Conservation (phyloP, 345 rosid genomes). For the Pistacia atlantica region DNA sequence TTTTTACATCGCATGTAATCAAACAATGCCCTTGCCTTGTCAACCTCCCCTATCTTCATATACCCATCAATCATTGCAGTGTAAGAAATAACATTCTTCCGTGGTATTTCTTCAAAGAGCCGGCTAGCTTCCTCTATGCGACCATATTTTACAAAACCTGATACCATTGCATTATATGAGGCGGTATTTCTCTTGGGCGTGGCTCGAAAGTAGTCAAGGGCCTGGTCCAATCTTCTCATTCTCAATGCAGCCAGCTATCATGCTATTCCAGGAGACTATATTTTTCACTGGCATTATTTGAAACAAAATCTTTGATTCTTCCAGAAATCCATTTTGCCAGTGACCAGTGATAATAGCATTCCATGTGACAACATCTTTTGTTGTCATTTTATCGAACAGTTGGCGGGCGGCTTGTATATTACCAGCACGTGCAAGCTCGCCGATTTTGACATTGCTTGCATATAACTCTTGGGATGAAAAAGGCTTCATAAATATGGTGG, state of each 20-base stretch:
- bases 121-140: conserved; percentile 33
- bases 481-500: not conserved
- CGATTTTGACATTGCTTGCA: conserved; percentile 31
- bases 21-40: conserved; percentile 38
- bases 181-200: conserved; percentile 40
- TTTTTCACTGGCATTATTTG: conserved; percentile 39
- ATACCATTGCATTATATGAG: conserved; percentile 48
- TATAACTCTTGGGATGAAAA: conserved; percentile 27
- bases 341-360: conserved; percentile 42
- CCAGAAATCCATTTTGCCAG: conserved; percentile 35
- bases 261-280: conserved; percentile 50
- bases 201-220: conserved; percentile 35
- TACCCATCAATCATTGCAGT: conserved; percentile 51
- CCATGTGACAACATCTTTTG: conserved; percentile 40
- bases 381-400: conserved; percentile 42
- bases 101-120: conserved; percentile 39
- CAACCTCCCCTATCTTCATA: conserved; percentile 39
- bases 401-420: conserved; percentile 36
- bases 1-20: conserved; percentile 32
- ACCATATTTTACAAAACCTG: conserved; percentile 35
- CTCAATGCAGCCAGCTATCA: conserved; percentile 43
- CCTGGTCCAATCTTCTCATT: conserved; percentile 29
- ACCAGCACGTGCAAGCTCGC: conserved; percentile 26
- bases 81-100: conserved; percentile 46
- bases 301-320: conserved; percentile 38